Evolutionary conservation across 2,329 filamentous ascomycete genomes (phyloP), one percentile per base, ranked within the genome.

Genomic region (Stachybotrys chartarum): DNA sequence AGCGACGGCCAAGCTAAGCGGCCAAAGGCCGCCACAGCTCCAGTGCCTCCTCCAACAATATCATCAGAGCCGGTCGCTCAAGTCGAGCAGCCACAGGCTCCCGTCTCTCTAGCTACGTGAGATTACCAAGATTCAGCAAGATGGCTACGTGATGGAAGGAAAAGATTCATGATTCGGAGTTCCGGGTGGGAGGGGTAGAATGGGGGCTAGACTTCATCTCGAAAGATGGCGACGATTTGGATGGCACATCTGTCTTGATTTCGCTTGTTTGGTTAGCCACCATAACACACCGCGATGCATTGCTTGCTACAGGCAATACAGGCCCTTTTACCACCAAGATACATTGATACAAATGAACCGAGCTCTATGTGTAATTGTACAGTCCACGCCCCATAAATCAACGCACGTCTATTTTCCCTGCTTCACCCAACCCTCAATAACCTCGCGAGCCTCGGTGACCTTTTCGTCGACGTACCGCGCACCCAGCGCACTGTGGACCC

Each of bases 381-480:
- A 72, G 42, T 42, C 8, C 24, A 24, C 24, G 24, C 24, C 24
- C 62, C 58, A 58, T 64, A 61, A 65, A 66, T 65, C 56, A 53
- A 31, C 54, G 10, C 32, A 7, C 50, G 14, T 62, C 58, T 82
- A 92, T 80, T 88, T 89, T 56, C 91, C 92, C 81, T 95, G 92
- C 78, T 84, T 90, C 54, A 97, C 90, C 91, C 92, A 94, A 58
- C 84, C 85, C 78, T 97, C 91, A 56, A 97, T 76, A 52, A 81
- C 80, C 73, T 92, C 87, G 64, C 91, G 82, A 56, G 84, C 87
- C 54, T 86, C 82, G 57, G 81, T 82, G 54, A 96, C 87, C 77
- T 90, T 92, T 59, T 90, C 87, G 68, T 95, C 87, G 58, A 95
- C 83, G 75, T 87, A 88, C 61, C 78, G 79, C 59, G 85, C 80